Base-by-base conservation (phyloP, 164 flowering plant genomes). In the Tinospora cordifolia region DNA sequence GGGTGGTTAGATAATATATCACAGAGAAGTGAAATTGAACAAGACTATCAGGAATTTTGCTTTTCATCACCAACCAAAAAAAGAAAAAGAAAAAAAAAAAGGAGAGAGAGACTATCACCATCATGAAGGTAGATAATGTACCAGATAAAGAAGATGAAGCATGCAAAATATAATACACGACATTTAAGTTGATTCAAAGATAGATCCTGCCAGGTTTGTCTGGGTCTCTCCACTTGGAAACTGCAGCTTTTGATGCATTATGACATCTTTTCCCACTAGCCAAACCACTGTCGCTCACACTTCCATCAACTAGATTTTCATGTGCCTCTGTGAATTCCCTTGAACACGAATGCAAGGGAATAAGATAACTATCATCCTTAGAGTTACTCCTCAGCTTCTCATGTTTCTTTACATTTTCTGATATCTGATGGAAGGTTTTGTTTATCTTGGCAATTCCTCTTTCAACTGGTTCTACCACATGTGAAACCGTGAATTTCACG, bases 391-490 rank as follows among this genome's bases (percentile, higher is more conserved):
- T 85, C 57, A 69, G 80, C 79, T 81, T 81, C 80, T 90, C 92
- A 65, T 75, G 79, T 63, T 81, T 81, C 73, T 86, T 92, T 74
- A 94, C 90, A 77, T 92, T 92, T 80, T 91, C 99, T 46, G 99
- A 94, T 77, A 94, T 88, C 78, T 88, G 83, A 70, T 90, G 92
- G 72, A 94, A 86, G 11, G 92, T 92, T 79, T 78, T 78, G 67
- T 90, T 90, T 70, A 94, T 83, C 72, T 81, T 88, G 25, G 93
- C 93, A 64, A 94, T 70, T 63, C 99, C 99, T 70, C 96, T 85
- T 65, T 94, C 99, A 8, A 94, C 92, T 12, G 99, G 99, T 69
- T 94, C 97, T 39, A 89, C 97, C 60, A 92, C 99, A 67, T 94
- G 99, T 4, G 97, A 88, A 47, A 94, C 97, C 14, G 99, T 92